Percentiles rank a stretch among this genome's conserved stretches.
Conservation (phyloP, 148 eudicot genomes). For the Persicaria tinctoria region DNA sequence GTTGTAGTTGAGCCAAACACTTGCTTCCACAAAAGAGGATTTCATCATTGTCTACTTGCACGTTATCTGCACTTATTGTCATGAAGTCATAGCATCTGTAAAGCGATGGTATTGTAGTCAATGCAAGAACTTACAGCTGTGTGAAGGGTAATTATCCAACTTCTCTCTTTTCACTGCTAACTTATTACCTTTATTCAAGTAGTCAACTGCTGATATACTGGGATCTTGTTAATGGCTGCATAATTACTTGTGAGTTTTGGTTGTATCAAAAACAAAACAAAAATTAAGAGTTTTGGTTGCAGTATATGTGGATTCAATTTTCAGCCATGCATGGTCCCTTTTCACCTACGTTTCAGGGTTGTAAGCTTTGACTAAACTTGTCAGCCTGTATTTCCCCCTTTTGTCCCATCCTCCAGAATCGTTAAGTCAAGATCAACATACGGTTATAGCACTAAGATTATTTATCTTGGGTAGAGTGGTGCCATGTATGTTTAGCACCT, state of each 20-base stretch:
- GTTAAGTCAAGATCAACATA: too few species aligned
- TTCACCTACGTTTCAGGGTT: too few species aligned
- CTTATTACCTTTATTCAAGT: not conserved
- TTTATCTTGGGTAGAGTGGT: not conserved
- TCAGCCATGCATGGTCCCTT: too few species aligned
- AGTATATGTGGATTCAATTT: not conserved
- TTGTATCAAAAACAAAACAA: too few species aligned
- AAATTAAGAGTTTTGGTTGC: too few species aligned
- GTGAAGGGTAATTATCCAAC: constrained; percentile 44
- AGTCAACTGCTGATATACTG: not conserved
- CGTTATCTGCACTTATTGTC: constrained; percentile 52
- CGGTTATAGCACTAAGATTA: not conserved
- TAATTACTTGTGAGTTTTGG: not conserved
- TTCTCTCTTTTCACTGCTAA: not conserved
- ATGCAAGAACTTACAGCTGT: constrained; percentile 65
- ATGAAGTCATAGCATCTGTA: constrained; percentile 62
- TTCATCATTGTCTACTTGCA: constrained; percentile 70
- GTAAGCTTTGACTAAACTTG: too few species aligned
- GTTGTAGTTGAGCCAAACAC: too few species aligned
- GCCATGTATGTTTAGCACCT: not conserved
- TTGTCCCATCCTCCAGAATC: too few species aligned
- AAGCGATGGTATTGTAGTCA: constrained; percentile 57
- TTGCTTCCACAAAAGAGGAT: constrained; percentile 57
- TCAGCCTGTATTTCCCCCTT: too few species aligned
- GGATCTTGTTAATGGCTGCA: not conserved